Percentiles rank a stretch among this genome's conserved stretches.
phyloP scores from a whole-genome alignment of 2,329 filamentous ascomycete species.

The Colletotrichum lentis region DNA sequence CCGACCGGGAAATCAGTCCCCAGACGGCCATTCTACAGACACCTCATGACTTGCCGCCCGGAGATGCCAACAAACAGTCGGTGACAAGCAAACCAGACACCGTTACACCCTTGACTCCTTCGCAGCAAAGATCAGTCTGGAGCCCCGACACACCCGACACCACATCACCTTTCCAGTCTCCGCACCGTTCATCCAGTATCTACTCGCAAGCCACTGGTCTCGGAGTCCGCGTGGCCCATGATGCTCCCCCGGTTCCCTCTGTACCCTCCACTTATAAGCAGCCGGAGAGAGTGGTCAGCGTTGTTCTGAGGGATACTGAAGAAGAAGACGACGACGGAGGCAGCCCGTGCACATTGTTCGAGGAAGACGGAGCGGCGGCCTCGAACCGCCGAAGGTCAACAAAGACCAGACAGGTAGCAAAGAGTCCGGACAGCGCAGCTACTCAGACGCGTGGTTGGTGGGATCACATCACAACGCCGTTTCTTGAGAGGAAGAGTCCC shows the following conservation, averaged over 20 bases:
- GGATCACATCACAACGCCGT: conserved; percentile 79
- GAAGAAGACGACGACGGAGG: conserved; percentile 61
- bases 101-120: conserved; percentile 43
- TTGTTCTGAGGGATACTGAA: conserved; percentile 49
- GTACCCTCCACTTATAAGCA: conserved; percentile 58
- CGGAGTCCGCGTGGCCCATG: conserved; percentile 42
- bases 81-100: conserved; percentile 36
- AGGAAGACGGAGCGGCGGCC: conserved; percentile 68
- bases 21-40: conserved; percentile 56
- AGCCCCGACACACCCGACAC: conserved; percentile 68
- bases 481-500: conserved; percentile 55
- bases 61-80: conserved; percentile 14
- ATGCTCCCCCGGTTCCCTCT: conserved; percentile 67
- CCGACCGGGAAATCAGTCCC: conserved; percentile 53
- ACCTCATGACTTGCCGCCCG: conserved; percentile 45
- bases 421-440: conserved; percentile 59
- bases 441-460: conserved; percentile 76
- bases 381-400: conserved; percentile 50
- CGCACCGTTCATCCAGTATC: conserved; percentile 64
- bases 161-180: conserved; percentile 51
- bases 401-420: conserved; percentile 49
- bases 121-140: conserved; percentile 63
- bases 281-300: conserved; percentile 45
- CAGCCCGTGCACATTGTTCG: conserved; percentile 73
- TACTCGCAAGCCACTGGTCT: conserved; percentile 65